Percentiles rank a stretch among this genome's conserved stretches.
Evolutionary conservation across 345 rosid species (phyloP).

Genomic region (Aurinia saxatilis): DNA sequence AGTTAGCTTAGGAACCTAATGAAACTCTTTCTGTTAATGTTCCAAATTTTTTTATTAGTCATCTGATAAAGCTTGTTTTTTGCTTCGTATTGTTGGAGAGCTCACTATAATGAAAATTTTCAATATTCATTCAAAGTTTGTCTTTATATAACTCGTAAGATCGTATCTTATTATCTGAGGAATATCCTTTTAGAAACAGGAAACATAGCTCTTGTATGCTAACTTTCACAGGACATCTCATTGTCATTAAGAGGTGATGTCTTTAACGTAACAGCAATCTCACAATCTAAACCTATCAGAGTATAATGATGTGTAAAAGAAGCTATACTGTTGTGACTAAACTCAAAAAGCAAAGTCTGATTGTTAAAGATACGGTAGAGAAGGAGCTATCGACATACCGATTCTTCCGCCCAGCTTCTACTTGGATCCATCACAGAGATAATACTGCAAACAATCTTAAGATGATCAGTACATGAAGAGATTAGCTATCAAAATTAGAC

Average conservation of each 20-base stretch:
- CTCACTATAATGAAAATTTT: too few species aligned
- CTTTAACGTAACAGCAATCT: neutral
- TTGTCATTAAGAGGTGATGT: too few species aligned
- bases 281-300: neutral
- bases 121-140: too few species aligned
- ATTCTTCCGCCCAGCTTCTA: constrained; percentile 96
- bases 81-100: too few species aligned
- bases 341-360: neutral
- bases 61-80: too few species aligned
- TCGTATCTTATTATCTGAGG: too few species aligned
- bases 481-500: neutral
- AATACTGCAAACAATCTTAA: constrained; percentile 38
- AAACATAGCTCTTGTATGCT: neutral
- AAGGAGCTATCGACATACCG: constrained; percentile 40
- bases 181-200: neutral
- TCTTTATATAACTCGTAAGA: too few species aligned
- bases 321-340: neutral
- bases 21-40: too few species aligned
- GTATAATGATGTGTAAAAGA: neutral
- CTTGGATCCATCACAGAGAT: constrained; percentile 93
- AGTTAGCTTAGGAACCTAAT: neutral
- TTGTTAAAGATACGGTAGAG: neutral
- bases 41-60: too few species aligned
- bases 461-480: neutral
- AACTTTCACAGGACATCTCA: neutral